Conservation (phyloP, 2,329 filamentous ascomycete species). For the Raffaelea arxii region DNA sequence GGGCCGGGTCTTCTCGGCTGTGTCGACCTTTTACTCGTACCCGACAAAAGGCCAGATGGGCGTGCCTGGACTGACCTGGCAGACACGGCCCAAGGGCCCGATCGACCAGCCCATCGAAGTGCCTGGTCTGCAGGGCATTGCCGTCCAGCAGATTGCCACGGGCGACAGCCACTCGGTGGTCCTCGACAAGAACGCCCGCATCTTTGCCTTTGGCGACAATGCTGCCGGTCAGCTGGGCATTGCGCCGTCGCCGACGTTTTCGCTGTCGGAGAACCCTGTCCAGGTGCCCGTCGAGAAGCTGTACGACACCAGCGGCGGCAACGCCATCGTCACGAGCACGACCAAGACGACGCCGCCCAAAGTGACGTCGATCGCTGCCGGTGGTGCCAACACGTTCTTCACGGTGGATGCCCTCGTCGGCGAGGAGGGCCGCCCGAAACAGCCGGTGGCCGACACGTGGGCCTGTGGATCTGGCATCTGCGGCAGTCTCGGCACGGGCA, state of each 20-base stretch:
- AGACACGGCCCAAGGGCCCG: slow-evolving; percentile 62
- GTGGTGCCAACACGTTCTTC: slow-evolving; percentile 80
- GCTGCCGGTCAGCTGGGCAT: slow-evolving; percentile 85
- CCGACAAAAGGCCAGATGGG: slow-evolving; percentile 81
- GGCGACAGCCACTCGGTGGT: slow-evolving; percentile 82
- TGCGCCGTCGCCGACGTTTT: slow-evolving; percentile 51
- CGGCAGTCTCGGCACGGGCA: slow-evolving; percentile 73
- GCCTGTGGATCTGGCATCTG: slow-evolving; percentile 78
- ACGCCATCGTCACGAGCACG: not conserved
- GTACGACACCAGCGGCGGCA: slow-evolving; percentile 36
- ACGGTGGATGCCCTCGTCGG: slow-evolving; percentile 64
- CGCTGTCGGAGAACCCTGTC: slow-evolving; percentile 59
- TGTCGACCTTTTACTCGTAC: slow-evolving; percentile 66
- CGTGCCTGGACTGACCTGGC: slow-evolving; percentile 72
- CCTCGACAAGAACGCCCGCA: slow-evolving; percentile 62
- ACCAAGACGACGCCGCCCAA: slow-evolving; percentile 28
- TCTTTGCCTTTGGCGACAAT: slow-evolving; percentile 90
- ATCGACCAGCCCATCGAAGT: slow-evolving; percentile 82
- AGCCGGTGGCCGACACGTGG: slow-evolving; percentile 67
- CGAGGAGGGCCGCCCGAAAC: slow-evolving; percentile 34
- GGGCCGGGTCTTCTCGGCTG: slow-evolving; percentile 83
- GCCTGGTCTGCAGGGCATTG: slow-evolving; percentile 56
- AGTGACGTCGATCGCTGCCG: slow-evolving; percentile 73
- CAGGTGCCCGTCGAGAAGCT: slow-evolving; percentile 61
- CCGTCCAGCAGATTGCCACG: slow-evolving; percentile 65